Base-by-base conservation (phyloP, 176 grass and related monocot genomes). In the Juncus inflexus region DNA sequence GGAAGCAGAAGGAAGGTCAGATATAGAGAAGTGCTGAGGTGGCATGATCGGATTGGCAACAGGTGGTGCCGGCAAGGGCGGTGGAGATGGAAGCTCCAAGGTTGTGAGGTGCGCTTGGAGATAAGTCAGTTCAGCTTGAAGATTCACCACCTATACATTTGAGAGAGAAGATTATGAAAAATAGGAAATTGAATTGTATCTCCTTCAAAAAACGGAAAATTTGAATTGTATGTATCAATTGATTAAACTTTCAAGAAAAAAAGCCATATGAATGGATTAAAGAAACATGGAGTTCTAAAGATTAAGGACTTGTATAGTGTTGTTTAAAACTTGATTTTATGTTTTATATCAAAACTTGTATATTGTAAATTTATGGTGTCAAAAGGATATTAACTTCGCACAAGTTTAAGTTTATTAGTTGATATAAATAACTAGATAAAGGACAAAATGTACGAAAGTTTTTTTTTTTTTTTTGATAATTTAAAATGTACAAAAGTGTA, bases 91-190 rank as follows among this genome's bases (percentile, higher is more conserved):
- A 66, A 90, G 78, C 83, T 99, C 94, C 37, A 99, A 77, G 9
- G 94, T 90, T 11, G 94, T 83, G 35, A 92, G 83, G 72, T 92
- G 89, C 4, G 85, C 78, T 65, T 99, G 94, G 63, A 99, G 73
- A 78, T 92, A 99, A 69, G 89, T 86, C 64, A 99, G 80, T 71
- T 99, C 95, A 51, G 89, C 83, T 77, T 94, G 95, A 64, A 94
- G 89, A 78, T 86, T 94, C 79, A 90, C 95, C 65, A 92, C 95
- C 95, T 99, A 77, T 69, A 62, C 43, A 47, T 47, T 6, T 78
- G 55, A 79, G 37, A 7, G 28, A 15, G 15, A 37, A 16, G 15
- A 45, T 37, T 39, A 28, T 9, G 2, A 47, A 39, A 74, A 53
- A 12, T 40, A 52, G 35, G 35, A 62, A 63, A 12, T 62, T 63